These are phyloP conservation scores for Lignosus rhinocerotis DNA, from an alignment of 1,284 basidiomycete genomes.

Conservation along the genomic window DNA sequence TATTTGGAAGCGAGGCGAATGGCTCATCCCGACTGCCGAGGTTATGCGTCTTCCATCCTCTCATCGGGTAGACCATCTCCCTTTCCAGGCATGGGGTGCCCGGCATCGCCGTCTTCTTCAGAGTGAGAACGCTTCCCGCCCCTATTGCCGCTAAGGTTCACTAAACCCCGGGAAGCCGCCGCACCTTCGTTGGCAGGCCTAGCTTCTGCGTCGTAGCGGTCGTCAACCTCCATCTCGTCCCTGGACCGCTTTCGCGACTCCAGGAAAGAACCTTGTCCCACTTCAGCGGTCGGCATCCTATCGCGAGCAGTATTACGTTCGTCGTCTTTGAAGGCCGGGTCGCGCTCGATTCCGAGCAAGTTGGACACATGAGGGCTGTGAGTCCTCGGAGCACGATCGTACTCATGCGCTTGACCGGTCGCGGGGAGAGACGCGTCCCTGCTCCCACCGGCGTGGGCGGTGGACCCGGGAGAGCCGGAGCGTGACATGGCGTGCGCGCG, in stretches of 20 bases:
- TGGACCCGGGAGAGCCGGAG: conserved; percentile 25
- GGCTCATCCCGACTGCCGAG: conserved; percentile 4
- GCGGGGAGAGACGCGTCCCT: conserved; percentile 27
- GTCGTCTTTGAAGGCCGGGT: conserved; percentile 22
- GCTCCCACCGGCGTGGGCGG: conserved; percentile 21
- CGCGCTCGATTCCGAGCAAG: conserved; percentile 26
- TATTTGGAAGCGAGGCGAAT: conserved; percentile 6
- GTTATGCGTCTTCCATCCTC: conserved; percentile 33
- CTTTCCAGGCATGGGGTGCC: conserved; percentile 16
- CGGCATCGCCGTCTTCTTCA: conserved; percentile 33
- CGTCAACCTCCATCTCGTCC: conserved; percentile 61
- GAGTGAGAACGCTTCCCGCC: conserved; percentile 55
- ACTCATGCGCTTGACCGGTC: conserved; percentile 29
- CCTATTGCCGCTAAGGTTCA: conserved; percentile 45
- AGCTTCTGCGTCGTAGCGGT: conserved; percentile 31
- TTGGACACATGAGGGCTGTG: conserved; percentile 24
- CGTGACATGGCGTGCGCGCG: conserved; percentile 19
- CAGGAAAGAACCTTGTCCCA: conserved; percentile 11
- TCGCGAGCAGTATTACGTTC: conserved; percentile 11
- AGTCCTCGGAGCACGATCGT: conserved; percentile 25
- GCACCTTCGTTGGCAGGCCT: conserved; percentile 25
- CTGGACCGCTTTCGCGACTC: conserved; percentile 55
- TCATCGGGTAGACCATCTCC: conserved; percentile 25
- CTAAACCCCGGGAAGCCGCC: conserved; percentile 20
- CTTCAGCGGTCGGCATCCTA: conserved; percentile 16